A percentile compares a stretch with the other conserved stretches of the same genome.
These are phyloP conservation scores for Astrothelium subdiscretum DNA, from an alignment of 495 filamentous ascomycete species.

Conservation along the genomic window DNA sequence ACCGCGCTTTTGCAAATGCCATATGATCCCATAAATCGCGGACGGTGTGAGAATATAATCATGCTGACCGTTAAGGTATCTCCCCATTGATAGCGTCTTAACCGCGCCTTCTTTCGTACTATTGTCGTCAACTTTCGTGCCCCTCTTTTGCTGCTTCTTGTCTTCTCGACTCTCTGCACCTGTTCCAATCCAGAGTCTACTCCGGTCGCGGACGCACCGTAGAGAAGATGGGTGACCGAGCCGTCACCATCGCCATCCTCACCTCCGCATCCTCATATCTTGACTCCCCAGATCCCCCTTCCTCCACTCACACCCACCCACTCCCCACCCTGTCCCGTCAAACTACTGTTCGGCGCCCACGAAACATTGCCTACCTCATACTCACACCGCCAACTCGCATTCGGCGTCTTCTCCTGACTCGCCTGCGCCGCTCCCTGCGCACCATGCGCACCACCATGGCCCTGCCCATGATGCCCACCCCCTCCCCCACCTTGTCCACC, in stretches of 20 bases:
- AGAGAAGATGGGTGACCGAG: too few relatives aligned
- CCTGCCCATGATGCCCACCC: constrained; percentile 7
- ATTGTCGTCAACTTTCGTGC: neutral
- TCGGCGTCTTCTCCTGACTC: constrained; percentile 42
- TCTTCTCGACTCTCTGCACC: too few relatives aligned
- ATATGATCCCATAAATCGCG: neutral
- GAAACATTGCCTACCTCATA: constrained; percentile 92
- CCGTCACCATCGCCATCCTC: too few relatives aligned
- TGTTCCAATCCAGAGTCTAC: too few relatives aligned
- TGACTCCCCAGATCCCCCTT: constrained; percentile 82
- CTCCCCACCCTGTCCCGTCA: constrained; percentile 66
- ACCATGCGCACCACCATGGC: neutral
- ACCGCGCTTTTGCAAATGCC: neutral
- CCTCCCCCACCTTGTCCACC: neutral
- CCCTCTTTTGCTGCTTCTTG: neutral
- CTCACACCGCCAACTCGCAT: constrained; percentile 85
- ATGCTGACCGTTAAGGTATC: neutral
- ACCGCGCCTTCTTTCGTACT: neutral
- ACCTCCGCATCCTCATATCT: constrained; percentile 37
- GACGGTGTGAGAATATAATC: neutral
- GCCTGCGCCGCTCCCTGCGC: constrained; percentile 23
- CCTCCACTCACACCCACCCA: constrained; percentile 93
- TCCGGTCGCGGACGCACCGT: too few relatives aligned
- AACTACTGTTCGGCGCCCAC: constrained; percentile 74
- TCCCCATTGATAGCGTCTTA: neutral